A percentile compares a stretch with the other conserved stretches of the same genome.
phyloP scores from a whole-genome alignment of 2,329 filamentous ascomycete genomes.

The Tolypocladium guangdongense region DNA sequence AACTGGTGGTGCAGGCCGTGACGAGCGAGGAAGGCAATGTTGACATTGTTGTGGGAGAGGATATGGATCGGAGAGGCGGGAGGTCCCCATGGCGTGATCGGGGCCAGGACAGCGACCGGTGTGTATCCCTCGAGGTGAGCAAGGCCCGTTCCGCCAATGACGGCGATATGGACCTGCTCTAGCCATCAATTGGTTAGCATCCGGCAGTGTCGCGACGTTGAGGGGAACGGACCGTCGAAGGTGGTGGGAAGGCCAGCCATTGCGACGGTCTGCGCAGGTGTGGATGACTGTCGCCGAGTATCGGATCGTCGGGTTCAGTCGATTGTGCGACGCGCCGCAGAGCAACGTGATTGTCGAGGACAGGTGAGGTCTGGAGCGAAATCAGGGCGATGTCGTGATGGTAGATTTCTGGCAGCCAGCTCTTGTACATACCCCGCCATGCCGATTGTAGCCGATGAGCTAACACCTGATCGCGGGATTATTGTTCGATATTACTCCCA shows the following conservation, averaged over 20 bases:
- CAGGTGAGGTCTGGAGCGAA: not conserved
- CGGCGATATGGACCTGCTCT: constrained; percentile 71
- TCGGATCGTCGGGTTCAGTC: not conserved
- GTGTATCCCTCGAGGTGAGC: constrained; percentile 78
- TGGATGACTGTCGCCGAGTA: not conserved
- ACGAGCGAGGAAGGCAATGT: constrained; percentile 87
- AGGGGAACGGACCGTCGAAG: constrained; percentile 41
- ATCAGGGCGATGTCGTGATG: not conserved
- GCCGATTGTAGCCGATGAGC: no score
- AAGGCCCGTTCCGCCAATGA: constrained; percentile 89
- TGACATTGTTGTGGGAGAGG: constrained; percentile 71
- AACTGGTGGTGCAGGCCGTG: constrained; percentile 84
- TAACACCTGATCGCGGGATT: not conserved
- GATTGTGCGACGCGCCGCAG: not conserved
- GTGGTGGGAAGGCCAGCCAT: constrained; percentile 46
- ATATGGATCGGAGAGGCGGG: constrained; percentile 72
- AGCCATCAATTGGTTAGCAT: constrained; percentile 5
- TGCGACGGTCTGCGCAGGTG: constrained; percentile 5
- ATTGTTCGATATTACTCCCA: not conserved
- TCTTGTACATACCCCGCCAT: not conserved
- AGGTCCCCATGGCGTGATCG: constrained; percentile 78
- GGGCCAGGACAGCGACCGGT: constrained; percentile 66
- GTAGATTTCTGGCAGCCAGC: not conserved
- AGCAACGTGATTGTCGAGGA: not conserved
- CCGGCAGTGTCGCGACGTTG: not conserved